phyloP scores from a whole-genome alignment of 2,329 filamentous ascomycete genomes.

The Colletotrichum tropicale region DNA sequence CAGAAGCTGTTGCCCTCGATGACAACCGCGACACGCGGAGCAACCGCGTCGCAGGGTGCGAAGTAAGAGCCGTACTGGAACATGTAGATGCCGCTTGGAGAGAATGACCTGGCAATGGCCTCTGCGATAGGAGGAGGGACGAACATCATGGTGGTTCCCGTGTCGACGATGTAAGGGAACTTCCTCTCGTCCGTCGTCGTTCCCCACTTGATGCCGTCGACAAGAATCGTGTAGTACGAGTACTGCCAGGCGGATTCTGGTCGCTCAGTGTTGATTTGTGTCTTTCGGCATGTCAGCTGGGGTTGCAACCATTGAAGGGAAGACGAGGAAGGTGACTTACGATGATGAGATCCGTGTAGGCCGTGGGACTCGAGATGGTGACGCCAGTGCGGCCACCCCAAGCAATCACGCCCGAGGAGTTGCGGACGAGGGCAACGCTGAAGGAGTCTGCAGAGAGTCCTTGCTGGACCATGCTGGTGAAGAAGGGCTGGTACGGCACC shows the following conservation, averaged over 20 bases:
- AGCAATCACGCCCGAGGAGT: conserved; percentile 49
- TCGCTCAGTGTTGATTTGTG: conserved; percentile 42
- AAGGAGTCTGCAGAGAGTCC: conserved; percentile 50
- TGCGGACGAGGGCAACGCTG: conserved; percentile 52
- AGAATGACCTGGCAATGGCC: conserved; percentile 49
- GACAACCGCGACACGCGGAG: conserved; percentile 49
- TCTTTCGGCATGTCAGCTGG: conserved; percentile 34
- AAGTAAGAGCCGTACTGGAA: conserved; percentile 54
- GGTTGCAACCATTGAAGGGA: neutral
- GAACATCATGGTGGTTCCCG: conserved; percentile 55
- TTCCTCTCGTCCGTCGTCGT: conserved; percentile 43
- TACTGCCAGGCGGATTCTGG: conserved; percentile 46
- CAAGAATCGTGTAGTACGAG: conserved; percentile 59
- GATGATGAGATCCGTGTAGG: conserved; percentile 47
- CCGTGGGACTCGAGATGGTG: conserved; percentile 37
- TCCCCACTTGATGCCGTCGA: conserved; percentile 51
- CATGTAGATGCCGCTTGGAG: conserved; percentile 50
- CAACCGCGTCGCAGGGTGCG: conserved; percentile 50
- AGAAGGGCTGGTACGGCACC: conserved; percentile 51
- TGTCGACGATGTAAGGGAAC: conserved; percentile 57
- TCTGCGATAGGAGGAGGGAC: conserved; percentile 54
- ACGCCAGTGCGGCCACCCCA: conserved; percentile 45
- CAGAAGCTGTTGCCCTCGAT: conserved; percentile 48
- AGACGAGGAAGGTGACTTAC: conserved; percentile 34
- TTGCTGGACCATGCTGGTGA: conserved; percentile 52